Evolutionary conservation across 805 yeast species (phyloP), one percentile per base, ranked within the genome.

Genomic region (Myxozyma melibiosi): DNA sequence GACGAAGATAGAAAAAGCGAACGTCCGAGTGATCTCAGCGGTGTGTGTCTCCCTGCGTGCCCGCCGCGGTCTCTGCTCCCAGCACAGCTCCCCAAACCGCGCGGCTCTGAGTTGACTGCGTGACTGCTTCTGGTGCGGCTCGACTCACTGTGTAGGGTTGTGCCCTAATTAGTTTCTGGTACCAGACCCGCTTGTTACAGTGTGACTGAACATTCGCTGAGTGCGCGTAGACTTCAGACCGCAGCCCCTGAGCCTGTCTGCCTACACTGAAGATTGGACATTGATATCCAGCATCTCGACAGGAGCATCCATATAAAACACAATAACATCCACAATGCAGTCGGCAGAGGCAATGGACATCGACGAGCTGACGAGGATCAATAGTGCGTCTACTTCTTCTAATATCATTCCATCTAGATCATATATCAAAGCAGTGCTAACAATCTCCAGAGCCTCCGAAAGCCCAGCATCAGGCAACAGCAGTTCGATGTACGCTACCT

Each of bases 341-440:
- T n/a, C n/a, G 60, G 49, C 45, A n/a, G 65, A 58, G 30, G 28
- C 35, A 25, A 61, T 61, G 65, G 62, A 59, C 3, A 35, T 61
- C 39, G 65, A 61, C 43, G 57, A 50, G 11, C 13, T 34, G 11
- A 34, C 24, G 14, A n/a, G 40, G 31, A 40, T 22, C 8, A 16
- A 25, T 14, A 27, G 49, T 41, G 40, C 7, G 45, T 8, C 14
- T n/a, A 4, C 14, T 20, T 14, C 4, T 20, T 37, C 43, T 47
- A 20, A 47, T 27, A 47, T 3, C 11, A 35, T 35, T 14, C 38
- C 2, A 5, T 14, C 9, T 31, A n/a, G n/a, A n/a, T n/a, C n/a
- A n/a, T n/a, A n/a, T n/a, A n/a, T n/a, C n/a, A n/a, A n/a, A n/a
- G n/a, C n/a, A n/a, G n/a, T n/a, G n/a, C n/a, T n/a, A n/a, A n/a